Percentiles rank a stretch among this genome's conserved stretches.
Conservation (phyloP, 2,329 filamentous ascomycete species). For the Colletotrichum sidae region DNA sequence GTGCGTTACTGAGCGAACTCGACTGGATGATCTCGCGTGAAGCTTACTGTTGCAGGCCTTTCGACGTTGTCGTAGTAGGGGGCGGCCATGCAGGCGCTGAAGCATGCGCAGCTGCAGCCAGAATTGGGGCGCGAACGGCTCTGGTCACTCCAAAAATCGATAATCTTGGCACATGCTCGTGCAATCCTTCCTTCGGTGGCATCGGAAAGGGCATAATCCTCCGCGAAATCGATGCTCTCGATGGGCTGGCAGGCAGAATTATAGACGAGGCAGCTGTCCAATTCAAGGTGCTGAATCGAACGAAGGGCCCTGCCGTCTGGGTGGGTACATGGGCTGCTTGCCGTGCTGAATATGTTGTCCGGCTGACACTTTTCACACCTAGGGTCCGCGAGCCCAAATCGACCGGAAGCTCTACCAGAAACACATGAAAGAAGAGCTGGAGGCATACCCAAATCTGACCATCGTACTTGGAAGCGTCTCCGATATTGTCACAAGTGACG, state of each 20-base stretch:
- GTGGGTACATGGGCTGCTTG: conserved; percentile 46
- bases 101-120: conserved; percentile 89
- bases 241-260: conserved; percentile 87
- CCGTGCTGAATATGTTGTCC: neutral
- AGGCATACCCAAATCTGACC: conserved; percentile 80
- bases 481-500: conserved; percentile 83
- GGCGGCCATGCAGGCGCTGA: conserved; percentile 96
- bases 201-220: conserved; percentile 98
- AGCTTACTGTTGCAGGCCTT: conserved; percentile 63
- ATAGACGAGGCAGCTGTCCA: conserved; percentile 97
- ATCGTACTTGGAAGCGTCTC: conserved; percentile 90
- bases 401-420: conserved; percentile 89
- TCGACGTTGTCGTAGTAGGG: conserved; percentile 95
- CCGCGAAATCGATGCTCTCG: conserved; percentile 93
- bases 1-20: conserved; percentile 34
- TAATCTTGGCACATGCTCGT: conserved; percentile 94
- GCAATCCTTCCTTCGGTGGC: conserved; percentile 97
- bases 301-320: conserved; percentile 96
- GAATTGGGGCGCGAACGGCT: conserved; percentile 88
- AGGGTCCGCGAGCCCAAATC: conserved; percentile 93
- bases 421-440: conserved; percentile 90
- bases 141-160: conserved; percentile 89
- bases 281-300: conserved; percentile 88
- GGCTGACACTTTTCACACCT: conserved; percentile 8
- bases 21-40: too few relatives aligned